Evolutionary conservation across 1,139 yeast species (phyloP).

Genomic region (Torulaspora pretoriensis): DNA sequence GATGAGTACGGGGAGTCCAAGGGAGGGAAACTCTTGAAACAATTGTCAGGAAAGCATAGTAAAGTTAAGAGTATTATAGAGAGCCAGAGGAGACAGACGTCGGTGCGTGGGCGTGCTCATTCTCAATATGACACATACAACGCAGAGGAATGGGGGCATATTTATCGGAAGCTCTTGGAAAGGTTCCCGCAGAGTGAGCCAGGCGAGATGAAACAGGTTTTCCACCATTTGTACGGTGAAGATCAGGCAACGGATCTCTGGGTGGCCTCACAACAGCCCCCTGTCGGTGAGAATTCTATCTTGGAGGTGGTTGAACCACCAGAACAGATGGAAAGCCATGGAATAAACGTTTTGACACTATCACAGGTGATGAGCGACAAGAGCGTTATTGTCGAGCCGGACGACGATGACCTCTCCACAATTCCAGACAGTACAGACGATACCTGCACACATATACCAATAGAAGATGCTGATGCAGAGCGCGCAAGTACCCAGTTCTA

Average conservation of each 20-base stretch:
- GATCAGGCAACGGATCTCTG: constrained; percentile 20
- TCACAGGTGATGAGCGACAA: constrained; percentile 31
- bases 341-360: constrained; percentile 21
- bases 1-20: constrained; percentile 16
- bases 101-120: not conserved
- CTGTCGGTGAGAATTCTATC: constrained; percentile 7
- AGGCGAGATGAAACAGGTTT: constrained; percentile 24
- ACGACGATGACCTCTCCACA: constrained; percentile 6
- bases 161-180: constrained; percentile 17
- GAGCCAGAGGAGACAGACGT: constrained; percentile 2
- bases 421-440: constrained; percentile 24
- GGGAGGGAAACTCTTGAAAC: constrained; percentile 23
- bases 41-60: constrained; percentile 31
- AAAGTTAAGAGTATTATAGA: constrained; percentile 28
- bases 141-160: constrained; percentile 30
- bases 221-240: constrained; percentile 27
- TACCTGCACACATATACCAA: constrained; percentile 9
- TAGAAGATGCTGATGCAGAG: constrained; percentile 3
- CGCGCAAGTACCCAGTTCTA: constrained; percentile 8
- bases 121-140: constrained; percentile 26
- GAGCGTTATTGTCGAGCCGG: not conserved
- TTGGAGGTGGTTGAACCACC: not conserved
- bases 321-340: constrained; percentile 5
- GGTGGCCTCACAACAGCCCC: constrained; percentile 31
- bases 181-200: constrained; percentile 24